These are phyloP conservation scores for Cyclotella baltica DNA, from an alignment of 108 stramenopile species.

Conservation along the genomic window DNA sequence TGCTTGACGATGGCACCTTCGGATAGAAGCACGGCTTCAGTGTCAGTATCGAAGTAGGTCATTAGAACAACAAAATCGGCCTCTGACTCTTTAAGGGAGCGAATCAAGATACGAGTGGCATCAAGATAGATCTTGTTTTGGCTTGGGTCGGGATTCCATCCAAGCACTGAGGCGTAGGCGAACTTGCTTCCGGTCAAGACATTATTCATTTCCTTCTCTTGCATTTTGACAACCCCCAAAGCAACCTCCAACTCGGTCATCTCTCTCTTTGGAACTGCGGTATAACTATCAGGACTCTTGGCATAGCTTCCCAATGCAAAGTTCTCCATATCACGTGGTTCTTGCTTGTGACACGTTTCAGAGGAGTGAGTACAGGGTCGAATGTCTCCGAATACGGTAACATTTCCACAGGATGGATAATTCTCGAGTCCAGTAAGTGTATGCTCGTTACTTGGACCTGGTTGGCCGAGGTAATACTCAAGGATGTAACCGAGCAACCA, in stretches of 20 bases:
- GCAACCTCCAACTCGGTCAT: not conserved
- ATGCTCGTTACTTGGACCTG: not conserved
- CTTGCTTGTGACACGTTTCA: slow-evolving; percentile 23
- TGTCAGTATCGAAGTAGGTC: not conserved
- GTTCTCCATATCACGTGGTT: slow-evolving; percentile 9
- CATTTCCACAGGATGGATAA: slow-evolving; percentile 17
- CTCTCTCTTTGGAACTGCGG: not conserved
- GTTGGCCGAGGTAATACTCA: slow-evolving; percentile 13
- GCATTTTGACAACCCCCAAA: not conserved
- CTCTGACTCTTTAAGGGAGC: not conserved
- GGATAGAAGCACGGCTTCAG: not conserved
- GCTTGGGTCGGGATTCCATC: slow-evolving; percentile 10
- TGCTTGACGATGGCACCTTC: slow-evolving; percentile 17
- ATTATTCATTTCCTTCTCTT: not conserved
- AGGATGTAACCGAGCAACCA: slow-evolving; percentile 18
- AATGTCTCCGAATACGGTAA: not conserved
- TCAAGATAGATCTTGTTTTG: slow-evolving; percentile 18
- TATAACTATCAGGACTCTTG: slow-evolving; percentile 12
- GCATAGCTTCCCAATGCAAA: not conserved
- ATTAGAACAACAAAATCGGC: slow-evolving; percentile 21
- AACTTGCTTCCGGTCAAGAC: too few relatives aligned
- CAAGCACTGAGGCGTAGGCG: slow-evolving; percentile 20
- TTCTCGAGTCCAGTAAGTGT: slow-evolving; percentile 10
- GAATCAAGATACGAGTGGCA: slow-evolving; percentile 16
- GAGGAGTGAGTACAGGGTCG: slow-evolving; percentile 9